Evolutionary conservation across 306 rosid species (phyloP), one percentile per base, ranked within the genome.

Genomic region (Quercus engelmannii): DNA sequence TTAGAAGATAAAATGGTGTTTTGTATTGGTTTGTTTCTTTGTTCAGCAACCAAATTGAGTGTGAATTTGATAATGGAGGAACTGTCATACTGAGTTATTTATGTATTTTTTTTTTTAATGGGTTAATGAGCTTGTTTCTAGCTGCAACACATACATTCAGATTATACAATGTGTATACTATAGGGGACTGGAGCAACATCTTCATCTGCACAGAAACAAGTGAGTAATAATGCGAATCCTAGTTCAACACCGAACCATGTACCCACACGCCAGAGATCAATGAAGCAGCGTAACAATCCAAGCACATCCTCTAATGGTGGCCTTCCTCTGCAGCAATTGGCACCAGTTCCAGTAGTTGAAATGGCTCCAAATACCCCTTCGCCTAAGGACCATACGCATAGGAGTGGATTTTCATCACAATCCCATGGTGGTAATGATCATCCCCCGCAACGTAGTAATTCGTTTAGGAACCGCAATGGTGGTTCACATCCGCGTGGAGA

Each of bases 401-500:
- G 91, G 82, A 84, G 89, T 80, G 83, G 86, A 33, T 81, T 75
- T 78, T 82, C 80, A 49, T 76, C 91, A 3, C 94, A 87, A 74
- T 79, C 82, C 35, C 90, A 85, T 78, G 46, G 46, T 12, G 73
- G 78, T 58, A 74, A 74, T 64, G 87, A 83, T 63, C 96, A 90
- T 75, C 92, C 87, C 76, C 89, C 83, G 3, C 94, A 82, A 10
- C 93, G 84, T 31, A 88, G 92, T 1, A 78, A 79, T 74, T 88
- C 97, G 10, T 86, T 78, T 83, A 86, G 89, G 82, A 57, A 6
- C 75, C 91, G 97, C 14, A 91, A 83, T 73, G 82, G 84, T 11
- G 90, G 93, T 67, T 69, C 90, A n/a, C 90, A 90, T 81, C 89
- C 85, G 18, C 91, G 92, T 20, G 95, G 97, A 73, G 97, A 90